Evolutionary conservation across 2,329 filamentous ascomycete genomes (phyloP).

Genomic region (Fusarium secorum): DNA sequence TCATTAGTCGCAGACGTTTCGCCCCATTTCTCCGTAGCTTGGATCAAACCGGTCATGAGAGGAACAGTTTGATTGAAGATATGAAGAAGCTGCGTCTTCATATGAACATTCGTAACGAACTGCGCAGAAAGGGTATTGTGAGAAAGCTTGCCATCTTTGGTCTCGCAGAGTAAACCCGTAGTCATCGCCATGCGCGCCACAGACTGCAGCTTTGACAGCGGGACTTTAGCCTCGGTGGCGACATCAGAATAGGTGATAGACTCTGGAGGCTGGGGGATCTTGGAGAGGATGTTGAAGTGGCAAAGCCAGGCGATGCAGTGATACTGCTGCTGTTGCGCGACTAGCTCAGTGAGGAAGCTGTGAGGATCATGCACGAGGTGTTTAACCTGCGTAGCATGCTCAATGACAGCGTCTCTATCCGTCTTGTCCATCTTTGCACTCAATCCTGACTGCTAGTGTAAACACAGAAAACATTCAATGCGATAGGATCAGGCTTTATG

Average conservation of each 20-base stretch:
- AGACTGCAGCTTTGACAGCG: constrained; percentile 4
- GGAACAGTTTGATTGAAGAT: constrained; percentile 41
- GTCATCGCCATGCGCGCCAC: constrained; percentile 50
- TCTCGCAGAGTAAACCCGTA: constrained; percentile 46
- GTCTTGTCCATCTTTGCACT: constrained; percentile 21
- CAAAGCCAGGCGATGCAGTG: constrained; percentile 29
- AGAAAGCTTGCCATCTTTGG: constrained; percentile 37
- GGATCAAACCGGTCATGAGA: constrained; percentile 30
- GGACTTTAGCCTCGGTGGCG: constrained; percentile 11
- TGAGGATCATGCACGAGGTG: constrained; percentile 25
- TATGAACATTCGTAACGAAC: constrained; percentile 36
- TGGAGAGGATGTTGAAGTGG: constrained; percentile 19
- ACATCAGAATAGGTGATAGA: constrained; percentile 4
- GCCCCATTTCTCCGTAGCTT: constrained; percentile 42
- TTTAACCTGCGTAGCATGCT: constrained; percentile 22
- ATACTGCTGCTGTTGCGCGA: constrained; percentile 28
- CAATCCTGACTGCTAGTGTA: fast-evolving
- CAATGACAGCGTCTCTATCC: constrained; percentile 22
- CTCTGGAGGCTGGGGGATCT: constrained; percentile 1
- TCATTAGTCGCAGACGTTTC: constrained; percentile 35
- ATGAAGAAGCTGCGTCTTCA: constrained; percentile 45
- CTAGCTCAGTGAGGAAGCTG: constrained; percentile 27
- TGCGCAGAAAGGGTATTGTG: constrained; percentile 47
- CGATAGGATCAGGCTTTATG: constrained; percentile 1
- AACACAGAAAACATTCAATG: neutral